Conservation (phyloP, 371 early-diverging fungal genomes). For the Mucor racemosus region DNA sequence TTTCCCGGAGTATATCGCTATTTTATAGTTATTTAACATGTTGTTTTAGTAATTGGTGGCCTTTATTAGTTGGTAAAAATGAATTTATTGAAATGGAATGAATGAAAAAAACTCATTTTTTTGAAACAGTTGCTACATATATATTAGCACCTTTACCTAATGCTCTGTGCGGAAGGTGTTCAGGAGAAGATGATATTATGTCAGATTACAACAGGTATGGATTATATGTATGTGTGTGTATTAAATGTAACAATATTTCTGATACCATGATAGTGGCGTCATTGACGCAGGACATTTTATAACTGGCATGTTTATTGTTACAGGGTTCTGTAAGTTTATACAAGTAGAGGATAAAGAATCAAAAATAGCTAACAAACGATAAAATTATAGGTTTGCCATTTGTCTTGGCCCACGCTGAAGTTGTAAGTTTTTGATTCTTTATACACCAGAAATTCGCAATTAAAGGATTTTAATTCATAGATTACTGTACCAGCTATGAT, state of each 20-base stretch:
- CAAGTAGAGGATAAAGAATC: not conserved
- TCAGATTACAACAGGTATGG: slow-evolving; percentile 74
- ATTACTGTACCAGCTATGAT: slow-evolving; percentile 82
- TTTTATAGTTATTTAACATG: not conserved
- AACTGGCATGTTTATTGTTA: slow-evolving; percentile 89
- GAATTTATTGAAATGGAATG: not conserved
- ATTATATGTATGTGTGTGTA: not conserved
- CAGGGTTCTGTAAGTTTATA: slow-evolving; percentile 79
- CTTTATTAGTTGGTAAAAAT: slow-evolving; percentile 76
- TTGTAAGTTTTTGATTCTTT: slow-evolving; percentile 42
- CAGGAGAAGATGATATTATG: slow-evolving; percentile 76
- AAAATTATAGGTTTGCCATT: slow-evolving; percentile 61
- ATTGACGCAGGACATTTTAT: slow-evolving; percentile 91
- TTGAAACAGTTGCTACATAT: slow-evolving; percentile 72
- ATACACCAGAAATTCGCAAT: not conserved
- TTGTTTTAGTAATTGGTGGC: slow-evolving; percentile 86
- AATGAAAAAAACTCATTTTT: not conserved
- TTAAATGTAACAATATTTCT: not conserved
- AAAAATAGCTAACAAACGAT: not conserved
- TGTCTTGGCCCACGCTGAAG: slow-evolving; percentile 75
- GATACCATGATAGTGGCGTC: slow-evolving; percentile 52
- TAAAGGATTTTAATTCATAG: slow-evolving; percentile 30
- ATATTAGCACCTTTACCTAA: slow-evolving; percentile 92
- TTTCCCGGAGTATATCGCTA: not conserved
- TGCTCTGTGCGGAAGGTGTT: slow-evolving; percentile 76